phyloP scores from a whole-genome alignment of 305 asterid genomes.

The Solanum hybrid region DNA sequence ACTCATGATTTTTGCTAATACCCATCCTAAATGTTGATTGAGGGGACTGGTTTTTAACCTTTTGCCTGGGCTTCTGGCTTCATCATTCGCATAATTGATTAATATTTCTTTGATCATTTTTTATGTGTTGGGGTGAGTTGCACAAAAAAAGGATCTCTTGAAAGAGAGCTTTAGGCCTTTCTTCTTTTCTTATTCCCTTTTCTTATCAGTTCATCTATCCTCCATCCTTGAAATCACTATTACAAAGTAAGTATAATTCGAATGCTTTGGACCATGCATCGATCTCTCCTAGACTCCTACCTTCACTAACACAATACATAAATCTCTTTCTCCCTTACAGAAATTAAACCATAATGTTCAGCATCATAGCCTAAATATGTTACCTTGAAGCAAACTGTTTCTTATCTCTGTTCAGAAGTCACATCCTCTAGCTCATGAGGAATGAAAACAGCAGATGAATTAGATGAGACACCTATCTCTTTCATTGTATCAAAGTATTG shows the following conservation, averaged over 20 bases:
- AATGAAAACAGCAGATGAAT: constrained; percentile 3
- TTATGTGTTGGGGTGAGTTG: background rate
- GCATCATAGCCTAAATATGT: background rate
- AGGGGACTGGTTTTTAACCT: background rate
- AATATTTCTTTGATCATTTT: background rate
- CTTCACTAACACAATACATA: background rate
- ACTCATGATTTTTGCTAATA: background rate
- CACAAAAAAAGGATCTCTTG: background rate
- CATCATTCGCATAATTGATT: background rate
- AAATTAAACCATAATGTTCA: background rate
- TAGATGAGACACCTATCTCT: constrained; percentile 20
- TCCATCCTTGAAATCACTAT: background rate
- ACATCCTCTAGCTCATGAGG: constrained; percentile 14
- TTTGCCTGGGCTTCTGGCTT: background rate
- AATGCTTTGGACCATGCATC: background rate
- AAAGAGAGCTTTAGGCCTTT: background rate
- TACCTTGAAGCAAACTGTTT: constrained; percentile 12
- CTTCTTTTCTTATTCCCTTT: background rate
- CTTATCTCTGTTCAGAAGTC: constrained; percentile 3
- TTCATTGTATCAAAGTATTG: constrained; percentile 25
- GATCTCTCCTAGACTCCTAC: background rate
- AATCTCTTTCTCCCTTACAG: background rate
- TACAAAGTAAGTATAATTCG: background rate
- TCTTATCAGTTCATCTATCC: background rate
- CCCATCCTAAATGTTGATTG: background rate